Conservation (phyloP, 495 filamentous ascomycete genomes). For the Penicillium robsamsonii region DNA sequence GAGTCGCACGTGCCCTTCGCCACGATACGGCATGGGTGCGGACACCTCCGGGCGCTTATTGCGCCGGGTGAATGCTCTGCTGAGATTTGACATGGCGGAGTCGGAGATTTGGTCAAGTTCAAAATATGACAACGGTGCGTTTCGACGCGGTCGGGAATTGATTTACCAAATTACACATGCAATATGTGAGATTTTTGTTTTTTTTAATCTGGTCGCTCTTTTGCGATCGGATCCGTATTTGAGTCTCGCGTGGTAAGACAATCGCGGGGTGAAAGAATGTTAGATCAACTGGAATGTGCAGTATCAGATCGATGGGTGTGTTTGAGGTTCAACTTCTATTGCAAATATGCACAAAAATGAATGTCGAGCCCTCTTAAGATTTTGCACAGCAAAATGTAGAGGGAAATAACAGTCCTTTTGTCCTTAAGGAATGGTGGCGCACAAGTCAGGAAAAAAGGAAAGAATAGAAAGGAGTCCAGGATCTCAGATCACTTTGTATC, state of each 20-base stretch:
- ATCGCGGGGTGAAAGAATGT: conserved; percentile 32
- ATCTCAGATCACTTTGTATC: conserved; percentile 42
- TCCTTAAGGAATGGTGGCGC: conserved; percentile 32
- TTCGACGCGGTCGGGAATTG: neutral
- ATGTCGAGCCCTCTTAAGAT: conserved; percentile 17
- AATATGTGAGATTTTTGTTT: neutral
- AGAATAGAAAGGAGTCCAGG: conserved; percentile 36
- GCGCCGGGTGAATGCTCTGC: conserved; percentile 67
- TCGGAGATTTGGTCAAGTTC: conserved; percentile 5
- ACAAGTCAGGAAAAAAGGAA: conserved; percentile 37
- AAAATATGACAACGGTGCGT: neutral
- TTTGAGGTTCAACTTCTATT: conserved; percentile 5
- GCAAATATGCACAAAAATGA: conserved; percentile 23
- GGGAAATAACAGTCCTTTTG: conserved; percentile 19
- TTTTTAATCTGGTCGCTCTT: conserved; percentile 11
- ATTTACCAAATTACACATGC: neutral
- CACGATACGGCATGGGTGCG: conserved; percentile 47
- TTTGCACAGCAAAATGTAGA: conserved; percentile 32
- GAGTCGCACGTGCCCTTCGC: conserved; percentile 46
- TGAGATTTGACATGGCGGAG: conserved; percentile 48
- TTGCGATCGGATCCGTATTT: conserved; percentile 10
- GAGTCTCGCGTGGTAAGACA: conserved; percentile 31
- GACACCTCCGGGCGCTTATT: conserved; percentile 51
- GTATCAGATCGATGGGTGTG: conserved; percentile 25
- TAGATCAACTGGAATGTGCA: conserved; percentile 35